These are phyloP conservation scores for Scorias spongiosa DNA, from an alignment of 2,329 filamentous ascomycete species.

Conservation along the genomic window DNA sequence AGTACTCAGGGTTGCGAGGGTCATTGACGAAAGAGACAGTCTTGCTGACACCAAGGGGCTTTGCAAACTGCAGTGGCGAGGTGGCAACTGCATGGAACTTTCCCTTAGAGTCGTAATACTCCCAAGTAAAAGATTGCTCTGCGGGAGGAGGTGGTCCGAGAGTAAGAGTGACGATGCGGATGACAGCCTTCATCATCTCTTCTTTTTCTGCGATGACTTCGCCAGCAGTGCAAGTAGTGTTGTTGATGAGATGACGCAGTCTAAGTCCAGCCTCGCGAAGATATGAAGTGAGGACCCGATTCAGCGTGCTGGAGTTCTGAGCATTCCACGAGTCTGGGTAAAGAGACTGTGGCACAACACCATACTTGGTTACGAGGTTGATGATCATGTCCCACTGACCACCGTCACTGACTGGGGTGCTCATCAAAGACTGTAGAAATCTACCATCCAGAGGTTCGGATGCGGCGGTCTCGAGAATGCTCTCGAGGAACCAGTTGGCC, in stretches of 20 bases:
- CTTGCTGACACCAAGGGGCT: slow-evolving; percentile 47
- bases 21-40: slow-evolving; percentile 78
- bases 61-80: slow-evolving; percentile 58
- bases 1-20: slow-evolving; percentile 59
- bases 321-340: slow-evolving; percentile 78
- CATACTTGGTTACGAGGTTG: slow-evolving; percentile 75
- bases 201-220: slow-evolving; percentile 43
- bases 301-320: slow-evolving; percentile 52
- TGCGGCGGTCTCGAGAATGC: slow-evolving; percentile 57
- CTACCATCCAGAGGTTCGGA: slow-evolving; percentile 53
- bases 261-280: slow-evolving; percentile 70
- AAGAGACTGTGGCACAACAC: slow-evolving; percentile 60
- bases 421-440: slow-evolving; percentile 54
- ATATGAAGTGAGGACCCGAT: slow-evolving; percentile 64
- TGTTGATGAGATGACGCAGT: slow-evolving; percentile 43
- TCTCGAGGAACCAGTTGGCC: slow-evolving; percentile 76
- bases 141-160: slow-evolving; percentile 64
- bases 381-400: slow-evolving; percentile 89
- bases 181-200: slow-evolving; percentile 64
- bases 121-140: slow-evolving; percentile 59
- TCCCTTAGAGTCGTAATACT: slow-evolving; percentile 56
- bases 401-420: slow-evolving; percentile 58
- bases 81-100: slow-evolving; percentile 46
- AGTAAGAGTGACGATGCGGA: slow-evolving; percentile 66
- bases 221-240: slow-evolving; percentile 20